Evolutionary conservation across 2,329 filamentous ascomycete genomes (phyloP).

Genomic region (Exophiala sp.): DNA sequence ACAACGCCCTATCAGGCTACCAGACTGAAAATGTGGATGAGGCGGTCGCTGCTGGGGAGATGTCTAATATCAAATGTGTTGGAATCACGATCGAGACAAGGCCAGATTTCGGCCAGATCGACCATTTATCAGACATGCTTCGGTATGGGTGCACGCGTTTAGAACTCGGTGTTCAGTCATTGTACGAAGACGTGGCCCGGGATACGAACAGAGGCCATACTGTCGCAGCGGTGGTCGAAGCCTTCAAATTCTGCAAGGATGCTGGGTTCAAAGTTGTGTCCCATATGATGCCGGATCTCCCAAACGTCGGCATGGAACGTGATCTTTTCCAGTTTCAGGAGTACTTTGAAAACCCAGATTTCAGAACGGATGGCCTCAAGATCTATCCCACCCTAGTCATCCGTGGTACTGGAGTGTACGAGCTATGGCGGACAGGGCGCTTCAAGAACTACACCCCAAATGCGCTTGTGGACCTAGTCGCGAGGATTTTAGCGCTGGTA

Average conservation of each 20-base stretch:
- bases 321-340: conserved; percentile 95
- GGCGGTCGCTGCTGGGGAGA: conserved; percentile 86
- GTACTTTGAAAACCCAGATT: conserved; percentile 94
- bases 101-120: conserved; percentile 92
- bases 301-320: conserved; percentile 97
- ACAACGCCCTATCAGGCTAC: conserved; percentile 95
- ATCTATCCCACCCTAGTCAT: conserved; percentile 98
- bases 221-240: conserved; percentile 89
- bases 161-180: conserved; percentile 89
- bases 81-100: conserved; percentile 97
- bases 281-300: conserved; percentile 99
- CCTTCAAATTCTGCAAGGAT: conserved; percentile 94
- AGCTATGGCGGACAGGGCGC: conserved; percentile 90
- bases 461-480: conserved; percentile 88
- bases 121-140: conserved; percentile 92
- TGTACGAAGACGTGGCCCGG: conserved; percentile 97
- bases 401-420: conserved; percentile 90
- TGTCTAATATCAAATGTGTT: conserved; percentile 96
- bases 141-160: conserved; percentile 94
- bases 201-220: conserved; percentile 97
- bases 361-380: conserved; percentile 93
- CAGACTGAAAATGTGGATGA: conserved; percentile 92
- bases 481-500: conserved; percentile 87
- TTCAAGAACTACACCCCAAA: conserved; percentile 99
- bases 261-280: conserved; percentile 98